Conservation (phyloP, 2,329 filamentous ascomycete species). For the Fusarium falciforme region DNA sequence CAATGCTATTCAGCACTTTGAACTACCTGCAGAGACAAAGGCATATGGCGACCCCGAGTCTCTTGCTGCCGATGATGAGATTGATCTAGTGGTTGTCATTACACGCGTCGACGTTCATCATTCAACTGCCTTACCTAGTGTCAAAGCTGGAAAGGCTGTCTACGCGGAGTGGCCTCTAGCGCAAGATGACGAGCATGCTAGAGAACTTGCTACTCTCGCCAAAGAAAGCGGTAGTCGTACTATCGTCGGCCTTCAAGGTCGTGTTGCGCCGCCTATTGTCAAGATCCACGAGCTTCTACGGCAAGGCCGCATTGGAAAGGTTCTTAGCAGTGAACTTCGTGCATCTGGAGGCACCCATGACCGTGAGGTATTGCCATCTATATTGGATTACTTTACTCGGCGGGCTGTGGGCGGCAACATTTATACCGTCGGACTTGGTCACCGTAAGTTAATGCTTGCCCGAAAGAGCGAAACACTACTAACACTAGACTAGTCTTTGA, state of each 20-base stretch:
- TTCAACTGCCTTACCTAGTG: slow-evolving; percentile 55
- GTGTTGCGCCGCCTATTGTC: slow-evolving; percentile 55
- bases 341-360: slow-evolving; percentile 51
- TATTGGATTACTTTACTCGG: slow-evolving; percentile 61
- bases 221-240: slow-evolving; percentile 49
- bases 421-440: slow-evolving; percentile 56
- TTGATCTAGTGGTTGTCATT: slow-evolving; percentile 66
- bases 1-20: slow-evolving; percentile 56
- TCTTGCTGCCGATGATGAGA: slow-evolving; percentile 59
- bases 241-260: slow-evolving; percentile 64
- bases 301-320: slow-evolving; percentile 60
- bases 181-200: slow-evolving; percentile 53
- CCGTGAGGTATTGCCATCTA: slow-evolving; percentile 47
- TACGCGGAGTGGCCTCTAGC: slow-evolving; percentile 71
- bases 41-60: slow-evolving; percentile 63
- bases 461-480: not conserved
- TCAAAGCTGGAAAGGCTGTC: slow-evolving; percentile 63
- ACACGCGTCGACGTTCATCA: slow-evolving; percentile 67
- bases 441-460: slow-evolving; percentile 48
- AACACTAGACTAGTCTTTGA: slow-evolving; percentile 54
- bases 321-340: slow-evolving; percentile 62
- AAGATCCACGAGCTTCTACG: slow-evolving; percentile 59
- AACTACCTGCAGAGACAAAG: slow-evolving; percentile 54
- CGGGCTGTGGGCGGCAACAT: slow-evolving; percentile 59
- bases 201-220: slow-evolving; percentile 54